Evolutionary conservation across 2,329 filamentous ascomycete species (phyloP), one percentile per base, ranked within the genome.

Genomic region (Aspergillus pseudotamarii): DNA sequence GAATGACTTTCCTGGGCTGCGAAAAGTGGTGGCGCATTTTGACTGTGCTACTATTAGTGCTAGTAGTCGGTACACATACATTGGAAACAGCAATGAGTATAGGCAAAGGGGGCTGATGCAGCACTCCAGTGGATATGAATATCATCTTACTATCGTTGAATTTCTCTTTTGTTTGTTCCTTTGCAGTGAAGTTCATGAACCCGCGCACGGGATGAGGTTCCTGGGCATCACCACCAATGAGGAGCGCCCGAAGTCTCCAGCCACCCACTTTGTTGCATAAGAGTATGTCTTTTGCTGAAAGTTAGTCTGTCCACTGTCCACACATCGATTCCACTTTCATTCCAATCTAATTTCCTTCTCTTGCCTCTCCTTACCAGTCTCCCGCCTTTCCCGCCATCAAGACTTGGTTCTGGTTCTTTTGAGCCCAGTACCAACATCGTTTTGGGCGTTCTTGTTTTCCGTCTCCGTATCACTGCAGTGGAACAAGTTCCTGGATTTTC

Each of bases 1-100:
- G 34, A 60, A 71, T 36, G 65, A 70, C 6, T 75, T 74, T 59
- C 71, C 73, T 1, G 74, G 75, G 70, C 73, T 14, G 26, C 64
- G 59, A 72, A 69, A 58, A 74, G 68, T 26, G 62, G 65, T 6
- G 63, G 69, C 55, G 64, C 68, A 11, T 19, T 65, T 4, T 64
- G 53, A 43, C 14, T 34, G 30, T 36, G 23, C 46, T 34, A 34
- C 10, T 34, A 34, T 34, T 11, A 12, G 32, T 11, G 9, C 9
- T 11, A 34, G 32, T 48, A 26, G 23, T 26, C 28, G 19, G 50
- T 19, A 19, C 21, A 50, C 21, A 14, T 50, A n/a, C 19, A 30
- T 26, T 16, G 48, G 48, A 32, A 28, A 26, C 5, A 32, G 48
- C 16, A 51, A 23, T 50, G 26, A 26, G 46, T 21, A 3, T 19